Evolutionary conservation across 768 basidiomycete species (phyloP).

Genomic region (Podaxis rugospora): DNA sequence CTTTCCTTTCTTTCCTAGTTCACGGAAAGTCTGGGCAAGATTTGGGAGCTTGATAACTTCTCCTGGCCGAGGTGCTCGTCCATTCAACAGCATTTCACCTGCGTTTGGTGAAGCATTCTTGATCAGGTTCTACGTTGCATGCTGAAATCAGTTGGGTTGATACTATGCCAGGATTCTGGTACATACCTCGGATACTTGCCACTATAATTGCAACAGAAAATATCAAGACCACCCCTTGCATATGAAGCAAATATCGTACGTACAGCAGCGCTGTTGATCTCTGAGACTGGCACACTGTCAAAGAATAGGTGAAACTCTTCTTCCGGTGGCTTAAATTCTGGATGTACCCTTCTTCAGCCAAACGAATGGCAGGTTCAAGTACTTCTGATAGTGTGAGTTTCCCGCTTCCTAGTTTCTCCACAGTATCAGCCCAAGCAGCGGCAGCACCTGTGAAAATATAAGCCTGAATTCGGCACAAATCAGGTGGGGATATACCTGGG

Average conservation of each 20-base stretch:
- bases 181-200: conserved; percentile 53
- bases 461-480: not conserved
- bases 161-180: not conserved
- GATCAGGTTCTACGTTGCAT: conserved; percentile 47
- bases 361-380: conserved; percentile 81
- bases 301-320: not conserved
- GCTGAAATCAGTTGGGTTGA: not conserved
- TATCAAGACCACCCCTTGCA: not conserved
- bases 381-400: conserved; percentile 60
- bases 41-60: conserved; percentile 79
- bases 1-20: conserved; percentile 76
- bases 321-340: not conserved
- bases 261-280: conserved; percentile 64
- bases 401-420: conserved; percentile 79
- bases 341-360: conserved; percentile 86
- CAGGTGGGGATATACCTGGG: conserved; percentile 41
- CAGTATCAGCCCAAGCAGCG: conserved; percentile 91
- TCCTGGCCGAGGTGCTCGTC: conserved; percentile 80
- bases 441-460: conserved; percentile 60
- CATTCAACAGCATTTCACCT: conserved; percentile 81
- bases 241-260: conserved; percentile 7
- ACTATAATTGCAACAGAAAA: conserved; percentile 29
- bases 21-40: conserved; percentile 80
- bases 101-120: conserved; percentile 83
- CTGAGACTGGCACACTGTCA: conserved; percentile 81